phyloP scores from a whole-genome alignment of 371 early-diverging fungal species.

The Apophysomyces sp. region DNA sequence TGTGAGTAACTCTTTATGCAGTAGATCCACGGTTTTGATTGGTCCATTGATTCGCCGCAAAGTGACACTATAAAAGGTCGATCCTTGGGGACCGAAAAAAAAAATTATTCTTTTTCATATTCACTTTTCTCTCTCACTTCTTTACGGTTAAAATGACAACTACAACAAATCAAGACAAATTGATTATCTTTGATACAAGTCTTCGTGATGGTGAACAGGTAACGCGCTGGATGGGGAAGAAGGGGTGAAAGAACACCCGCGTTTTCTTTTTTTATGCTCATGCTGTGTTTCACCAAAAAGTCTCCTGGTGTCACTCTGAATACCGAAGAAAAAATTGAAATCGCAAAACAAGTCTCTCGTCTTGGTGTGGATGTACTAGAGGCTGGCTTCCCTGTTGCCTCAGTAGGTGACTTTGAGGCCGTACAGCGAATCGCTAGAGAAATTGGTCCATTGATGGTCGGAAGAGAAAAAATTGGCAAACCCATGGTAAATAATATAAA shows the following conservation, averaged over 20 bases:
- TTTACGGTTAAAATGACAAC: not conserved
- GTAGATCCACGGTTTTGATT: not conserved
- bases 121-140: not conserved
- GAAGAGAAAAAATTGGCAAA: slow-evolving; percentile 75
- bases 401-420: slow-evolving; percentile 93
- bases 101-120: not conserved
- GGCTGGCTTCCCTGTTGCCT: slow-evolving; percentile 94
- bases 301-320: slow-evolving; percentile 95
- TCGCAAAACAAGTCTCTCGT: slow-evolving; percentile 86
- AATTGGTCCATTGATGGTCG: slow-evolving; percentile 83
- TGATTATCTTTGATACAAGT: slow-evolving; percentile 93
- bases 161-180: slow-evolving; percentile 38
- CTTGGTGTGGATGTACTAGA: slow-evolving; percentile 95
- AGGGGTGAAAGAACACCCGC: not conserved
- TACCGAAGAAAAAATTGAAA: slow-evolving; percentile 89
- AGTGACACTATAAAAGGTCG: not conserved
- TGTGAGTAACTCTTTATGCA: slow-evolving; percentile 1
- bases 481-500: slow-evolving; percentile 71
- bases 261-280: not conserved
- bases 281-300: slow-evolving; percentile 35
- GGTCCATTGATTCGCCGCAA: not conserved
- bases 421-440: slow-evolving; percentile 91
- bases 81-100: not conserved
- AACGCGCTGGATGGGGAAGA: slow-evolving; percentile 5
- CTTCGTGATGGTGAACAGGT: slow-evolving; percentile 96